Conservation (phyloP, 169 alveolate genomes). For the Cryptosporidium parvum region DNA sequence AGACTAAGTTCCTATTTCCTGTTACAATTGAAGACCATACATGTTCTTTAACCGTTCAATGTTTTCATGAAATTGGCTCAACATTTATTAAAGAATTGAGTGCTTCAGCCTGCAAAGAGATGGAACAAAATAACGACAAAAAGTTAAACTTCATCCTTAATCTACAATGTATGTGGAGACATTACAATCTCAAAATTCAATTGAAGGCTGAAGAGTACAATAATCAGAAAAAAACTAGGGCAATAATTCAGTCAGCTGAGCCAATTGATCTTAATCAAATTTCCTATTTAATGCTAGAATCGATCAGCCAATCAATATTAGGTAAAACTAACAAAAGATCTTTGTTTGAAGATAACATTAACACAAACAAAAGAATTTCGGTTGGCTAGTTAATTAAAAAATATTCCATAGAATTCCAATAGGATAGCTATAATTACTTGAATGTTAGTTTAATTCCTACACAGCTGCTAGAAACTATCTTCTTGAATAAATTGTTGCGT, state of each 20-base stretch:
- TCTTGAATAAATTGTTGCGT: background rate
- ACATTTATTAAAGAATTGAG: conserved; percentile 31
- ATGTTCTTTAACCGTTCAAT: conserved; percentile 52
- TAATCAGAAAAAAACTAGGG: conserved; percentile 58
- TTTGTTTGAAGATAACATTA: background rate
- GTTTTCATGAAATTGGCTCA: conserved; percentile 63
- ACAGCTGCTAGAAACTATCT: background rate
- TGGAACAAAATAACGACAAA: conserved; percentile 29
- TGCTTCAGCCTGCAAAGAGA: conserved; percentile 54
- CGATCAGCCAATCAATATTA: conserved; percentile 3
- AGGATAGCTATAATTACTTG: background rate
- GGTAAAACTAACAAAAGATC: conserved; percentile 9
- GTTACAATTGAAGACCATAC: conserved; percentile 69
- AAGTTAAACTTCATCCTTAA: conserved; percentile 40
- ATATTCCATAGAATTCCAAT: background rate
- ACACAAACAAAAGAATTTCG: background rate
- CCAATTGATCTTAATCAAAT: conserved; percentile 29
- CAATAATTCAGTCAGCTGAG: conserved; percentile 72
- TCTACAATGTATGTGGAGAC: conserved; percentile 33
- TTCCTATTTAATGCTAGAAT: conserved; percentile 20
- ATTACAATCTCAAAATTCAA: conserved; percentile 40
- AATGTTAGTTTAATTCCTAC: background rate
- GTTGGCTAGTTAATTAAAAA: conserved; percentile 3
- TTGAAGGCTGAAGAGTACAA: conserved; percentile 65
- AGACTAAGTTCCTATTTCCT: conserved; percentile 69